Evolutionary conservation across 179 eudicot species (phyloP).

Genomic region (Silene coronaria): DNA sequence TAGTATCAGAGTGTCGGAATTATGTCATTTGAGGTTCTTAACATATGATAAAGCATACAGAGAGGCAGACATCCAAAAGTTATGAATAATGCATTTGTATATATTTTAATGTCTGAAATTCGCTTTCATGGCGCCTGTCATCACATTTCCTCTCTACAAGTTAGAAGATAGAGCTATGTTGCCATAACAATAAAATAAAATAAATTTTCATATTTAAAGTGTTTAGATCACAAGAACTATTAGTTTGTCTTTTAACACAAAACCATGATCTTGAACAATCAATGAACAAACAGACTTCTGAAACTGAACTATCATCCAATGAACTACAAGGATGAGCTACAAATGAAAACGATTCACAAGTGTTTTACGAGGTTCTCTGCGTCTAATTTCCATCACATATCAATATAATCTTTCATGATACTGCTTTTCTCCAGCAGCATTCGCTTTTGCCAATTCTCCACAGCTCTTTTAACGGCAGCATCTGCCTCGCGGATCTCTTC

Average conservation of each 20-base stretch:
- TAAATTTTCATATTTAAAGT: neutral
- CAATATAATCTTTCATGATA: constrained; percentile 53
- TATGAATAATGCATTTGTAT: neutral
- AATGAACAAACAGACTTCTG: neutral
- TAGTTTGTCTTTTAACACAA: neutral
- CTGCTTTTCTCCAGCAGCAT: constrained; percentile 46
- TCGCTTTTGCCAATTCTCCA: constrained; percentile 69
- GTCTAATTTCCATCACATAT: constrained; percentile 19
- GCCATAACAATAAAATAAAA: neutral
- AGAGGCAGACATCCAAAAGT: neutral
- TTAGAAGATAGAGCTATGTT: neutral
- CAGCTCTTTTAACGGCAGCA: constrained; percentile 53
- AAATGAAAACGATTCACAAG: neutral
- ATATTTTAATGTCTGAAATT: neutral
- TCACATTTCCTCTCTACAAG: neutral
- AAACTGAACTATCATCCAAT: neutral
- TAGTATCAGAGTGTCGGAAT: neutral
- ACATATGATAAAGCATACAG: neutral
- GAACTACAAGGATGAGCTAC: neutral
- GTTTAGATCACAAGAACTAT: neutral
- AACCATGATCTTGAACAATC: neutral
- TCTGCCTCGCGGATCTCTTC: constrained; percentile 71
- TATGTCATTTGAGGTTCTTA: neutral
- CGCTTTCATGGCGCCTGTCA: neutral
- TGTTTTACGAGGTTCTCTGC: neutral